These are phyloP conservation scores for Linnemannia exigua DNA, from an alignment of 192 early-diverging fungal genomes.

Conservation along the genomic window DNA sequence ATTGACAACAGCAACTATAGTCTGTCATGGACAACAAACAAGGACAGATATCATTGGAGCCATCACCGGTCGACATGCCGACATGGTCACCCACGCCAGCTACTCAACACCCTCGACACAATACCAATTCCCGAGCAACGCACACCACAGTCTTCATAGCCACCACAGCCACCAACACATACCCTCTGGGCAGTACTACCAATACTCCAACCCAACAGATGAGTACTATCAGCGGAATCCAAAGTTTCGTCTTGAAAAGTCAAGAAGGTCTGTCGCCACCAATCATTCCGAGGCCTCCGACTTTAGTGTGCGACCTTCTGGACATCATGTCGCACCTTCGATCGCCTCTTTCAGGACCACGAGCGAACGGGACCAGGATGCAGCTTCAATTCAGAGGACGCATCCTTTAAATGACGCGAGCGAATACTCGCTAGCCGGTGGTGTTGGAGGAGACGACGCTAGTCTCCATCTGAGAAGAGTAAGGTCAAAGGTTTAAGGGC, in stretches of 20 bases:
- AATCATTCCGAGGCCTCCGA: slow-evolving; percentile 47
- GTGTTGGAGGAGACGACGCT: slow-evolving; percentile 18
- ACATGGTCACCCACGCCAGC: slow-evolving; percentile 25
- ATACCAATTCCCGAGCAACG: slow-evolving; percentile 12
- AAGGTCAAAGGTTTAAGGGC: neutral
- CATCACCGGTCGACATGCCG: slow-evolving; percentile 45
- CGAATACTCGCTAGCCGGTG: slow-evolving; percentile 10
- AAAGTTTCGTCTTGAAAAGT: slow-evolving; percentile 29
- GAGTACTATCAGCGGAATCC: slow-evolving; percentile 36
- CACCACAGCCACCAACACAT: slow-evolving; percentile 23
- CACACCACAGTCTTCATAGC: slow-evolving; percentile 12
- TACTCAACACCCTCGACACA: slow-evolving; percentile 27
- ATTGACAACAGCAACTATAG: slow-evolving; percentile 59
- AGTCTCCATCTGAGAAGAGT: slow-evolving; percentile 17
- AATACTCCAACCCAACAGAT: slow-evolving; percentile 42
- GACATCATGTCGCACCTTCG: slow-evolving; percentile 27
- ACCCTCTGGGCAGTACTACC: slow-evolving; percentile 45
- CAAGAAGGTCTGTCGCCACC: slow-evolving; percentile 32
- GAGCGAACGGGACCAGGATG: slow-evolving; percentile 34
- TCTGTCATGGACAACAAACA: slow-evolving; percentile 56
- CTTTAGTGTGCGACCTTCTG: slow-evolving; percentile 20
- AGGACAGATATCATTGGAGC: slow-evolving; percentile 51
- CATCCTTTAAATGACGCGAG: slow-evolving; percentile 12
- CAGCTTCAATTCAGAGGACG: slow-evolving; percentile 11
- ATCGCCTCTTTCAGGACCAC: slow-evolving; percentile 39